Evolutionary conservation across 768 basidiomycete genomes (phyloP), one percentile per base, ranked within the genome.

Genomic region (Mycena galericulata): DNA sequence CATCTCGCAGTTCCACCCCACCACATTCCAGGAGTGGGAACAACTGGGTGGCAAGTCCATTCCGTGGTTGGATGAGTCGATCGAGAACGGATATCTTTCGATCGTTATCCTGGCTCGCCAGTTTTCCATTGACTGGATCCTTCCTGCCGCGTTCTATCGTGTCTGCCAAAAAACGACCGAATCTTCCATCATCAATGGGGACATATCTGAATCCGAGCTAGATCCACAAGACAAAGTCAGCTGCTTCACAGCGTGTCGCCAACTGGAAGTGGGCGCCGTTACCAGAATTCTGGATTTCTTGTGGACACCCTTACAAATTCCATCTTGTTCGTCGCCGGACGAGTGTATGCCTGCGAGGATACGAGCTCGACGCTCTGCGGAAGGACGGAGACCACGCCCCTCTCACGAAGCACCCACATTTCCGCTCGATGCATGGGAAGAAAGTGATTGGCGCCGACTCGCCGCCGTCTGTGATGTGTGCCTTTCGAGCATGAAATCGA

Each of bases 31-130:
- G 30, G 60, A 47, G 14, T 62, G 55, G 64, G 46, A 57, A 1
- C 5, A 22, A 10, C 15, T 53, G 9, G 12, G 45, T 4, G 2
- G 3, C 3, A 1, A 1, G 4, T 2, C n/a, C 1, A 29, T 18
- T 4, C 30, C 30, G 0, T 54, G 30, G 36, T 17, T 10, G 6
- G 3, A 22, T 12, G 9, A 32, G 18, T 12, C 10, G 9, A 4
- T 46, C 45, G 9, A 24, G 18, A 49, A 51, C 18, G 7, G 14
- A 8, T 7, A 26, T n/a, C 18, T 55, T 3, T 12, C 41, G 10
- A 24, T 27, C 46, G 20, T n/a, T n/a, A 34, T 40, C 0, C 34
- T 68, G 7, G 66, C 54, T 6, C 53, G 60, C 11, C 66, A 62
- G 27, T 12, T 47, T 0, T 55, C 59, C 11, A 29, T 38, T 0